Conservation (phyloP, 768 basidiomycete genomes). For the Pisolithus tinctorius region DNA sequence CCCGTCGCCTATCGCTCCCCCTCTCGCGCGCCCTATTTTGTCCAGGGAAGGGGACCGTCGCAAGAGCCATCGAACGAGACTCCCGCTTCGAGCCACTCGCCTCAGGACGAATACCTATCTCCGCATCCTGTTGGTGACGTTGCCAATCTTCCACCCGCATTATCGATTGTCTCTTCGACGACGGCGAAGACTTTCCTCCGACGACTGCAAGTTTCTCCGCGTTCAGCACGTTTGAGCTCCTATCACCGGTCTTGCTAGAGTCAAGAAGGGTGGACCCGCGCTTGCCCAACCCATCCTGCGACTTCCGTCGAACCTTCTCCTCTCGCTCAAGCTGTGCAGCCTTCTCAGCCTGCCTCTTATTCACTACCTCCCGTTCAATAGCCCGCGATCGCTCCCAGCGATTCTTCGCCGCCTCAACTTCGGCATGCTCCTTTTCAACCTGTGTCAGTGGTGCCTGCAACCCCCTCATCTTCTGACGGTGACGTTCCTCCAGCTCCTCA, state of each 20-base stretch:
- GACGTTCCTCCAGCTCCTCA: constrained; percentile 82
- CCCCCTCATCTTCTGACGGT: constrained; percentile 75
- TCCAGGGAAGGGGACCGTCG: constrained; percentile 30
- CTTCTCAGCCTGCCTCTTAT: constrained; percentile 66
- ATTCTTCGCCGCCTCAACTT: constrained; percentile 65
- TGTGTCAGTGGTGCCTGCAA: constrained; percentile 82
- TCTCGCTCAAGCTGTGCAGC: constrained; percentile 41
- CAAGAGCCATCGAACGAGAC: constrained; percentile 10
- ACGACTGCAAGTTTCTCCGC: constrained; percentile 51
- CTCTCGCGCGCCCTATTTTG: constrained; percentile 16
- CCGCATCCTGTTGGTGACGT: constrained; percentile 53
- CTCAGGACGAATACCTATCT: constrained; percentile 25
- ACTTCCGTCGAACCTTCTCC: constrained; percentile 42
- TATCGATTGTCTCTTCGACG: constrained; percentile 61
- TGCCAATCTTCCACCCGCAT: constrained; percentile 87
- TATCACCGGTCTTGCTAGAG: constrained; percentile 26
- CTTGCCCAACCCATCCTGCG: constrained; percentile 35
- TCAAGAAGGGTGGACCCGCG: constrained; percentile 27
- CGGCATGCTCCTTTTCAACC: constrained; percentile 70
- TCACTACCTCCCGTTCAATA: constrained; percentile 68
- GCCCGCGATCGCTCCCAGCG: constrained; percentile 79
- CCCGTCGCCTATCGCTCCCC: constrained; percentile 23
- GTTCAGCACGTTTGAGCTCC: constrained; percentile 41
- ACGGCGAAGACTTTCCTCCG: constrained; percentile 25
- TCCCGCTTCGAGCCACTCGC: constrained; percentile 16